Conservation (phyloP, 305 asterid genomes). For the Fraxinus nigra region DNA sequence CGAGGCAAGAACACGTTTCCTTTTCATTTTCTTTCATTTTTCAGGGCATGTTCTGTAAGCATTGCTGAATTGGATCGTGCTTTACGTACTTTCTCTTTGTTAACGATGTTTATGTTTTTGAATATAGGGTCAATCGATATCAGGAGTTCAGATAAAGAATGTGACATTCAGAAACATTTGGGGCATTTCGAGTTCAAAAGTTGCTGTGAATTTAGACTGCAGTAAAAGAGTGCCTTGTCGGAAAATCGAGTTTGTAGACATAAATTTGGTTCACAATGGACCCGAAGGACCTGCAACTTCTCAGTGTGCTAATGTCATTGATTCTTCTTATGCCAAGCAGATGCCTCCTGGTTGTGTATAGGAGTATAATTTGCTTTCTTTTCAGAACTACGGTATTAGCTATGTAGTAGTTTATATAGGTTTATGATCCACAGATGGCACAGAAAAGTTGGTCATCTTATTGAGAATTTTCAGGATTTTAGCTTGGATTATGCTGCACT, state of each 20-base stretch:
- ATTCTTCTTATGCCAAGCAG: constrained; percentile 43
- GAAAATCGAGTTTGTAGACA: constrained; percentile 47
- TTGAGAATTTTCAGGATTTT: neutral
- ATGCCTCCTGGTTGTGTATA: constrained; percentile 50
- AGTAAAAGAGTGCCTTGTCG: constrained; percentile 50
- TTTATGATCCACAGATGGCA: neutral
- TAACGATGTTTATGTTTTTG: neutral
- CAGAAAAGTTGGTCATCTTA: neutral
- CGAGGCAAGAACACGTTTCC: constrained; percentile 19
- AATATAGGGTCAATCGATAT: constrained; percentile 18
- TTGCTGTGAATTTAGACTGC: constrained; percentile 52
- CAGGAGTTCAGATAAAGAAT: constrained; percentile 50
- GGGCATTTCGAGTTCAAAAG: constrained; percentile 50
- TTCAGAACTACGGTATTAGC: neutral
- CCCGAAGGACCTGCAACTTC: constrained; percentile 35
- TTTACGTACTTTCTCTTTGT: neutral
- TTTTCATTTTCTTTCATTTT: neutral
- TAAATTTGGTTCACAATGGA: constrained; percentile 45
- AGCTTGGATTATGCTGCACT: neutral
- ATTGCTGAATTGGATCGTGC: neutral
- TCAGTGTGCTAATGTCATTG: constrained; percentile 44
- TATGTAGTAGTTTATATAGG: neutral
- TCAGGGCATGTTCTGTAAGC: neutral
- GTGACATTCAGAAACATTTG: constrained; percentile 59
- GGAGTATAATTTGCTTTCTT: neutral